A percentile compares a stretch with the other conserved stretches of the same genome.
These are phyloP conservation scores for Cochlearia excelsa DNA, from an alignment of 345 rosid species.

Conservation along the genomic window DNA sequence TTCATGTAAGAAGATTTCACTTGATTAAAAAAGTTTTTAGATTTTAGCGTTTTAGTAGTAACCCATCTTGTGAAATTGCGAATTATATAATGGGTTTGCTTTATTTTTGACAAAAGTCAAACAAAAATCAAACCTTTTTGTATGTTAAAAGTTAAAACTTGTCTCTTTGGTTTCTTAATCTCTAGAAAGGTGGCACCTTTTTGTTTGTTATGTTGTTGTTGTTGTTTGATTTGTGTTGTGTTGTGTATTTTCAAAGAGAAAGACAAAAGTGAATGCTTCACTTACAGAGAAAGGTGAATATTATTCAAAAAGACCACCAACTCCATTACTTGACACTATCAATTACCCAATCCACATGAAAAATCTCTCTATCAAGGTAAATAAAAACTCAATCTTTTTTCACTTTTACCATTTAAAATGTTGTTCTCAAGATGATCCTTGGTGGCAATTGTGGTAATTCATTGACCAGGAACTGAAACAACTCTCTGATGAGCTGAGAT, in stretches of 20 bases:
- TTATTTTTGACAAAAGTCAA: slow-evolving; percentile 16
- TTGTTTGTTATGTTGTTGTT: slow-evolving; percentile 6
- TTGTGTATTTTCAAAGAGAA: slow-evolving; percentile 52
- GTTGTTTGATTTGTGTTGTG: background rate
- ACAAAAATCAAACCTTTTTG: slow-evolving; percentile 11
- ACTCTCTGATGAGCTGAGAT: slow-evolving; percentile 79
- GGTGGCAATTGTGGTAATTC: background rate
- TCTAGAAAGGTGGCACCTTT: no score
- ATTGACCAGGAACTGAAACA: slow-evolving; percentile 70
- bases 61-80: slow-evolving; percentile 20
- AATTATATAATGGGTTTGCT: slow-evolving; percentile 31
- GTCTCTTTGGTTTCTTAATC: background rate
- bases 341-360: slow-evolving; percentile 96
- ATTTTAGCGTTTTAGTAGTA: slow-evolving; percentile 3
- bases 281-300: slow-evolving; percentile 74
- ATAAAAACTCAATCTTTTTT: background rate
- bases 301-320: slow-evolving; percentile 70
- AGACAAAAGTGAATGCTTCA: slow-evolving; percentile 57
- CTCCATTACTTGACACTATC: slow-evolving; percentile 90
- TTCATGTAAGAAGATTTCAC: slow-evolving; percentile 21
- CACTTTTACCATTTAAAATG: no score
- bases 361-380: slow-evolving; percentile 75
- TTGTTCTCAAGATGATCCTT: no score
- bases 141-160: background rate
- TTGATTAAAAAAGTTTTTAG: background rate